Evolutionary conservation across 352 stramenopile species (phyloP).

Genomic region (Phytophthora brassicae): DNA sequence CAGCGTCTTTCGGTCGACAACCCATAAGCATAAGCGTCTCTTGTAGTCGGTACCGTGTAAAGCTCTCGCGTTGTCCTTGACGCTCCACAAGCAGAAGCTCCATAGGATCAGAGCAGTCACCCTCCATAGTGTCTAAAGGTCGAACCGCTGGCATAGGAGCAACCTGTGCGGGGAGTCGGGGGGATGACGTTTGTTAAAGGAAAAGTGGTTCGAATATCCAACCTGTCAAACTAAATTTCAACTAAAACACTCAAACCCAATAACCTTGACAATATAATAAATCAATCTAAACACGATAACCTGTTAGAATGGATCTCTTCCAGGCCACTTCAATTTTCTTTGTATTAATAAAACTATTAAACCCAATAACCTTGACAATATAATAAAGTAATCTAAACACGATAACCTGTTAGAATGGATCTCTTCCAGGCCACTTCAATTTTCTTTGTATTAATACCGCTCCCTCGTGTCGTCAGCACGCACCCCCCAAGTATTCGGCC

Average conservation of each 20-base stretch:
- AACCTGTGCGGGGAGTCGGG: constrained; percentile 2
- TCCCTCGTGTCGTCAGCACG: constrained; percentile 15
- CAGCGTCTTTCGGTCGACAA: constrained; percentile 73
- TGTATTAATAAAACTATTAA: too few species aligned
- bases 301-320: too few species aligned
- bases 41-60: constrained; percentile 83
- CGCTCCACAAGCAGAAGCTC: constrained; percentile 69
- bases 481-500: not conserved
- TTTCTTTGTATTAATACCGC: not conserved
- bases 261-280: too few species aligned
- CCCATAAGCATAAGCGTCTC: constrained; percentile 90
- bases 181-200: constrained; percentile 18
- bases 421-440: constrained; percentile 10
- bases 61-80: constrained; percentile 53
- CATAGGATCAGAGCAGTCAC: constrained; percentile 72
- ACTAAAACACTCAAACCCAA: too few species aligned
- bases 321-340: constrained; percentile 5
- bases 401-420: too few species aligned
- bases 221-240: too few species aligned
- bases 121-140: too few species aligned
- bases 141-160: constrained; percentile 16
- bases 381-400: too few species aligned
- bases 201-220: too few species aligned
- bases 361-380: too few species aligned
- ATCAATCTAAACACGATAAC: too few species aligned